Base-by-base conservation (phyloP, 176 grass and related monocot species). In the Triticum dicoccoides region DNA sequence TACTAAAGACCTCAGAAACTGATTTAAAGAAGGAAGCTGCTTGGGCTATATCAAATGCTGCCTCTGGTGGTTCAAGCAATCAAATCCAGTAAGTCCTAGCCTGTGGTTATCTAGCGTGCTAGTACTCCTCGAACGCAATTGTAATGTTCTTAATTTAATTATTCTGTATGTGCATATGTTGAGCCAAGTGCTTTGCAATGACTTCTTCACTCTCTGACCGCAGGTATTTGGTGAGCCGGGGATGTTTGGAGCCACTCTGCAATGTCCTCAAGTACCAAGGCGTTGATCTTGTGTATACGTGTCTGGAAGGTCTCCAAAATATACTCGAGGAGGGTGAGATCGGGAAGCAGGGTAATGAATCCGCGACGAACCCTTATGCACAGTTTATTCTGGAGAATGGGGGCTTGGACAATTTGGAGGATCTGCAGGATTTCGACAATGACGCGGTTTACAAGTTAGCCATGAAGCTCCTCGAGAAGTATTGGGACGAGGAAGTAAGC, bases 11-110 rank as follows among this genome's bases (percentile, higher is more conserved):
- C 24, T 90, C 87, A 9, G 91, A 95, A 68, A 3, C n/a, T 2
- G 87, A 95, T 87, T 32, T 95, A 24, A 95, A 90, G 81, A 82
- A 84, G 47, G 95, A 97, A 67, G 84, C 95, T 90, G 87, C 87
- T 61, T 97, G 95, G 95, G 91, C 89, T 80, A 61, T 97, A 75
- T 91, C 92, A 87, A 97, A 95, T 91, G 92, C 80, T 58, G 89
- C 89, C 1, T 86, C 75, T 13, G 18, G 85, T 42, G 84, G 87
- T 82, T 95, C 91, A 76, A 87, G 56, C 58, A 80, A 95, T 70
- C 95, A 95, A 77, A 95, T 95, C 79, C 86, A 84, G 95, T 95
- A 85, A 47, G 89, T 47, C 84, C 14, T 54, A 42, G 6, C 58
- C 11, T 76, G 65, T 84, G 23, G 1, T 61, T 34, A 27, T 39